Evolutionary conservation across 345 rosid genomes (phyloP), one percentile per base, ranked within the genome.

Genomic region (Acer saccharum): DNA sequence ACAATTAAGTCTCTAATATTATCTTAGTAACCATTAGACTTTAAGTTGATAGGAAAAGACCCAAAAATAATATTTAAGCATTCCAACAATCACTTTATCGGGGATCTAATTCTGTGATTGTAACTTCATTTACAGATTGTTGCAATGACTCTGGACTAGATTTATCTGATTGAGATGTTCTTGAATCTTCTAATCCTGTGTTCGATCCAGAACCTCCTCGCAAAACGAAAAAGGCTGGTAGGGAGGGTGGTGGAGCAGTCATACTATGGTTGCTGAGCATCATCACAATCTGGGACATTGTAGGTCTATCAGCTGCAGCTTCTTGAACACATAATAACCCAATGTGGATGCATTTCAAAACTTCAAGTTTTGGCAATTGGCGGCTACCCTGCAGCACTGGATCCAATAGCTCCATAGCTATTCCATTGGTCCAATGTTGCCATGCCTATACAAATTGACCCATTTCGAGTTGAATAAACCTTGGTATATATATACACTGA

Each of bases 261-360:
- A 74, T 46, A 20, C 76, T 77, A 32, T 84, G 72, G 66, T 86
- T 82, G 44, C 87, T 81, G 68, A 90, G 88, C 93, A 89, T 87
- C 77, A 66, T 68, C 55, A 84, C 60, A 23, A 88, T 77, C 60
- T 82, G 78, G 0, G 81, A 80, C 88, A 88, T 83, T 13, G 84
- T 77, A 18, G 93, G 93, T 77, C 91, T 83, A 67, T 77, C 80
- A 11, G 80, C 76, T 20, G 79, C 86, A 62, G 82, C 75, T 20
- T 80, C 88, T 78, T 87, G 91, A 80, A 85, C 87, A 5, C 93
- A 90, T 73, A 88, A 27, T 69, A 90, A 64, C 55, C 88, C 87
- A 4, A 88, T 81, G 74, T 86, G 88, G 65, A 87, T 84, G 80
- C 89, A 87, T 55, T 86, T 88, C 66, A 81, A 29, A 23, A 82